phyloP scores from a whole-genome alignment of 1,284 basidiomycete species.

The Puccinia coronata region DNA sequence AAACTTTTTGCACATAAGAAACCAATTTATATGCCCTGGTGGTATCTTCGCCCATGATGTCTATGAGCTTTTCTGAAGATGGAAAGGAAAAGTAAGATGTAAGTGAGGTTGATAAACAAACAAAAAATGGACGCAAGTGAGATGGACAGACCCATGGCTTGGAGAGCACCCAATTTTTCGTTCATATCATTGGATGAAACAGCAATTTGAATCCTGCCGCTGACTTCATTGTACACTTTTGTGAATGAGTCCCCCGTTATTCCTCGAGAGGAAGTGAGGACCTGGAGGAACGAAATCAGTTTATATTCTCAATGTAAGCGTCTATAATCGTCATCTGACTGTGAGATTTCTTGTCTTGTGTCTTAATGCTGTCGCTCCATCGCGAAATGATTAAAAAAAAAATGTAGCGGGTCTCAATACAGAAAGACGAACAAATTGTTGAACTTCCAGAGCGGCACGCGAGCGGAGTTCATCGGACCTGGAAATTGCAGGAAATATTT shows the following conservation, averaged over 20 bases:
- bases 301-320: background rate
- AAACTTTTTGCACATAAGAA: constrained; percentile 56
- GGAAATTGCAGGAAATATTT: background rate
- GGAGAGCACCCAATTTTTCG: constrained; percentile 50
- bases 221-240: constrained; percentile 50
- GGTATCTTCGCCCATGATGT: constrained; percentile 54
- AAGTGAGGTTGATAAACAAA: background rate
- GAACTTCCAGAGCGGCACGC: constrained; percentile 47
- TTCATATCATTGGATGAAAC: constrained; percentile 50
- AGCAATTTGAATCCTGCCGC: constrained; percentile 47
- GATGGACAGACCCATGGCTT: constrained; percentile 47
- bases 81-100: background rate
- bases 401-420: no score
- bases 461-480: constrained; percentile 50
- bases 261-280: constrained; percentile 49
- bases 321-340: background rate
- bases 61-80: constrained; percentile 44
- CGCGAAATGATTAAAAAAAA: background rate
- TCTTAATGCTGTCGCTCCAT: no score
- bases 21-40: constrained; percentile 56
- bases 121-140: background rate
- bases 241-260: constrained; percentile 50
- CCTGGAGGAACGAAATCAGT: constrained; percentile 11
- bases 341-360: background rate
- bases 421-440: constrained; percentile 43